Evolutionary conservation across 768 basidiomycete genomes (phyloP), one percentile per base, ranked within the genome.

Genomic region (Psilocybe azurescens): DNA sequence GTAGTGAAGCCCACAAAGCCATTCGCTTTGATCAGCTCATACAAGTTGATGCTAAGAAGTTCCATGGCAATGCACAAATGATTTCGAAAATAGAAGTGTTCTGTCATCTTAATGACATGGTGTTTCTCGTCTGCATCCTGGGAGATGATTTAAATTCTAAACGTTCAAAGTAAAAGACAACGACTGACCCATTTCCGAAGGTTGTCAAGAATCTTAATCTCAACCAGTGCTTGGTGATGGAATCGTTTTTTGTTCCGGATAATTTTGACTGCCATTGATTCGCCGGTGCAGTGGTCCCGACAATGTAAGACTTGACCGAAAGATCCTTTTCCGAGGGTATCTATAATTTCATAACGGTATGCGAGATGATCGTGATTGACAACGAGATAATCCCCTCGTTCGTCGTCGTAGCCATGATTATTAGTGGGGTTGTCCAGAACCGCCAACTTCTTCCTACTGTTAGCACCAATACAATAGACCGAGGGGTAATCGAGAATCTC

Each of bases 31-130:
- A 99, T 98, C 63, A 99, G 80, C 77, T 99, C 97, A 78, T 99
- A 99, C 50, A 99, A 81, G 76, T 99, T 99, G 79, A 99, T 98
- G 75, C 96, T 98, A 63, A 99, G 83, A 44, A 99, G 80, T 75
- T 99, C 97, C 86, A 95, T 99, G 8, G 96, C 97, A 66, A 99
- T 99, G 77, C 97, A 99, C 11, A 99, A 83, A 75, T 99, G 97
- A 62, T 89, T 91, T 63, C 97, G 88, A 86, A 99, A 99, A 75
- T 96, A 96, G 77, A 99, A 99, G 72, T 97, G 89, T 70, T 99
- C 97, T 0, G 91, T 95, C 94, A 99, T 99, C 75, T 94, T 94
- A 75, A 99, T 92, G 65, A 99, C 95, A 71, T 95, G 89, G 69
- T 99, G 95, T 73, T 94, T 96, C 77, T 98, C 96, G 60, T 99